Evolutionary conservation across 768 basidiomycete genomes (phyloP), one percentile per base, ranked within the genome.

Genomic region (Podaxis sp.): DNA sequence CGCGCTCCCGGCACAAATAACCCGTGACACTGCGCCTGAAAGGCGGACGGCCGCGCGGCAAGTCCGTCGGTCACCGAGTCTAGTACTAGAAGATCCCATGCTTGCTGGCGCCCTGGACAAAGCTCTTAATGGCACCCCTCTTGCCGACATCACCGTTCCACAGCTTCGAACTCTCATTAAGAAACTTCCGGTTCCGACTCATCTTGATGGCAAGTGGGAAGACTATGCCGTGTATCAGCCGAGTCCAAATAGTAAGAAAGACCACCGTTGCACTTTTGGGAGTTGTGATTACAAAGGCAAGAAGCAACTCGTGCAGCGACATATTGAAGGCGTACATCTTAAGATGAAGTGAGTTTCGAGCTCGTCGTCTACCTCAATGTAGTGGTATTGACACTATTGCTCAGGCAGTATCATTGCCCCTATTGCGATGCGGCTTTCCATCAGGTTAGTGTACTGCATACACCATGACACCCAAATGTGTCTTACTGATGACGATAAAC

Each of bases 261-360:
- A 63, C 25, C 29, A 64, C 25, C 52, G 53, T 25, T 54, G 50
- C 24, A 61, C 37, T 13, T 55, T 27, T 56, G 58, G 62, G 22
- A 47, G 15, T 15, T 71, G 71, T 57, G 57, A 57, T 6, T 71
- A 68, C 51, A 51, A 58, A 17, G 69, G 65, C 15, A 66, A 67
- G 50, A 87, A 85, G 71, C 87, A 88, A 69, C 77, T 87, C 47
- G 84, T 89, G 62, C 88, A 88, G 71, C 80, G 88, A 27, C 88
- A 90, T 70, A 78, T 90, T 52, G 80, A 86, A 71, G 82, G 83
- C 8, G 83, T 81, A 13, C 88, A 89, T 68, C 70, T 90, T 51
- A 78, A 81, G 55, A 77, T 83, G 66, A 85, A 83, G 88, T 85
- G 64, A 63, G 84, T 68, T n/a, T 22, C 25, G 17, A 27, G 17